Evolutionary conservation across 129 eudicot genomes (phyloP), one percentile per base, ranked within the genome.

Genomic region (Flaveria sonorensis): DNA sequence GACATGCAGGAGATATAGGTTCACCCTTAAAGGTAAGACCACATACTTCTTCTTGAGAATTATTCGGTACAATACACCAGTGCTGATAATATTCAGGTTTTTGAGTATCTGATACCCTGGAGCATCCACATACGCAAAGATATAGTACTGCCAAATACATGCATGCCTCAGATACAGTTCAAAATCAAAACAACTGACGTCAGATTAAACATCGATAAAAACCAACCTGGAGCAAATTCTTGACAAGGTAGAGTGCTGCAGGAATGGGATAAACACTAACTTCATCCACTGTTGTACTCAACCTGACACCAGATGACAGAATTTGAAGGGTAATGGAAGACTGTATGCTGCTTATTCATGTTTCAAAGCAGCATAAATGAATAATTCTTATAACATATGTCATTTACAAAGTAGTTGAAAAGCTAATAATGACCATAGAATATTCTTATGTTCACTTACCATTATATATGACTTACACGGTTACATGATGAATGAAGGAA

Each of bases 41-140:
- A 77, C 93, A 77, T 89, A 91, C 99, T 87, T 86, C 79, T 71
- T 91, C 80, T 95, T 91, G 60, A 95, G 97, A 79, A 95, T 95
- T 74, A 95, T 89, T 20, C 90, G 96, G 68, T 91, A 95, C 70
- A 95, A 64, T 51, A 95, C 85, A 52, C 99, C 99, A 2, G 99
- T 95, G 82, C 97, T 95, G 86, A 95, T 89, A 48, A 95, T 95
- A 79, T 95, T 95, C 45, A 95, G 79, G 83, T 95, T 95, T 88
- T 95, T 95, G 69, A 95, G 83, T 83, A 95, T 95, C 79, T 95
- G 99, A 86, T 95, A 95, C 36, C 99, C 99, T 70, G 99, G 99
- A 83, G 99, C 99, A 89, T 95, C 99, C 83, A 95, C 99, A 74
- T 95, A 95, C 1, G 94, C 96, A 79, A 95, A 95, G 79, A 95